Evolutionary conservation across 2,329 filamentous ascomycete species (phyloP).

Genomic region (Aspergillus sp.): DNA sequence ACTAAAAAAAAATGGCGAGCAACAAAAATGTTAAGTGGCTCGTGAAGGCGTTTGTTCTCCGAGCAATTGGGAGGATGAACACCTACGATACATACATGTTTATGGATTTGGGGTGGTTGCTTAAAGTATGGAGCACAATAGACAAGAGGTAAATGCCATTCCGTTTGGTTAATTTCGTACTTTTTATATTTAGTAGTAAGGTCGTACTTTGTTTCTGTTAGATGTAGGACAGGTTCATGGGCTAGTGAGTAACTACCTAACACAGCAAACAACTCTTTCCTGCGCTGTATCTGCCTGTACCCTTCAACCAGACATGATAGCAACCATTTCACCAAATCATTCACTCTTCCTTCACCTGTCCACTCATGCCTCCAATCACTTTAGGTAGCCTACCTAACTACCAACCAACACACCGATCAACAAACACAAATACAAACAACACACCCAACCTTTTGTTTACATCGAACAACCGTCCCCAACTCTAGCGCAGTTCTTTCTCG

Average conservation of each 20-base stretch:
- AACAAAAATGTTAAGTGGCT: slow-evolving; percentile 33
- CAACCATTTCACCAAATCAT: background rate
- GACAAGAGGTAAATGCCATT: slow-evolving; percentile 37
- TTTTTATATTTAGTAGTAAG: background rate
- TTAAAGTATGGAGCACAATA: slow-evolving; percentile 27
- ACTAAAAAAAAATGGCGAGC: slow-evolving; percentile 26
- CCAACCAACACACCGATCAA: background rate
- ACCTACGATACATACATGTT: slow-evolving; percentile 20
- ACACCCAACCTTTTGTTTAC: too few species aligned
- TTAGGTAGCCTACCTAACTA: background rate
- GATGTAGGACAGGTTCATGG: background rate
- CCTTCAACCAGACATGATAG: background rate
- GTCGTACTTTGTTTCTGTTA: background rate
- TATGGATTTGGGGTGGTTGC: slow-evolving; percentile 31
- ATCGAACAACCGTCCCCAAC: background rate
- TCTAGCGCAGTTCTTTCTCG: background rate
- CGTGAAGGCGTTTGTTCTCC: slow-evolving; percentile 23
- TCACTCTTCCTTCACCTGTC: background rate
- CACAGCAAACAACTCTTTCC: background rate
- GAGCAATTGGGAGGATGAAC: slow-evolving; percentile 28
- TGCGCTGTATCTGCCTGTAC: too few species aligned
- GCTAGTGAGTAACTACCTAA: background rate
- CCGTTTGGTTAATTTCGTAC: slow-evolving; percentile 14
- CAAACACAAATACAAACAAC: background rate
- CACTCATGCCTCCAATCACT: background rate